Percentiles rank a stretch among this genome's conserved stretches.
These are phyloP conservation scores for Aspergillus heteromorphus DNA, from an alignment of 495 filamentous ascomycete species.

Conservation along the genomic window DNA sequence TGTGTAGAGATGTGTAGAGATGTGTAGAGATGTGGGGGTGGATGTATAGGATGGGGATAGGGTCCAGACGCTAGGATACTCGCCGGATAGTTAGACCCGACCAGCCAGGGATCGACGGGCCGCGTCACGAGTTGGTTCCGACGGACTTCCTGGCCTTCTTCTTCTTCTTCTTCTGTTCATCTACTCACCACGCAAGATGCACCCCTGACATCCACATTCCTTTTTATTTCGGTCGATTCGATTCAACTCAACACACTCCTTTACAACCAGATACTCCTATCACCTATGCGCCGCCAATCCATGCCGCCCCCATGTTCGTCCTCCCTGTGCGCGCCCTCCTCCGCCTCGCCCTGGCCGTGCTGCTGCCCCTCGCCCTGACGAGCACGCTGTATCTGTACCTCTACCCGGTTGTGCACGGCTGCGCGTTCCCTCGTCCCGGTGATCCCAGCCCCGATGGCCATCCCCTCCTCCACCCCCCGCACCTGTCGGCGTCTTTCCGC, in stretches of 20 bases:
- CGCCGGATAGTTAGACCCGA: no score
- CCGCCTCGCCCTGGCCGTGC: constrained; percentile 55
- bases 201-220: no score
- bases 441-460: no score
- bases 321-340: constrained; percentile 53
- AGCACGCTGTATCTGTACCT: constrained; percentile 77
- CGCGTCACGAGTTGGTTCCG: not conserved
- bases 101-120: not conserved
- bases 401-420: constrained; percentile 77
- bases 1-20: no score
- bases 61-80: no score
- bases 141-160: not conserved
- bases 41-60: no score
- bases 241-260: no score
- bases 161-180: not conserved
- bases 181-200: not conserved
- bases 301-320: constrained; percentile 37
- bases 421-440: constrained; percentile 67
- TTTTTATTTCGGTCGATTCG: no score
- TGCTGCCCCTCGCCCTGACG: constrained; percentile 64
- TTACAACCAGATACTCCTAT: no score
- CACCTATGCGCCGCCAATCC: not conserved
- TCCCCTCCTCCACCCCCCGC: not conserved
- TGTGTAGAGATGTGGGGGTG: no score
- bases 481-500: constrained; percentile 13